Conservation (phyloP, 768 basidiomycete genomes). For the Agrocybe praecox region DNA sequence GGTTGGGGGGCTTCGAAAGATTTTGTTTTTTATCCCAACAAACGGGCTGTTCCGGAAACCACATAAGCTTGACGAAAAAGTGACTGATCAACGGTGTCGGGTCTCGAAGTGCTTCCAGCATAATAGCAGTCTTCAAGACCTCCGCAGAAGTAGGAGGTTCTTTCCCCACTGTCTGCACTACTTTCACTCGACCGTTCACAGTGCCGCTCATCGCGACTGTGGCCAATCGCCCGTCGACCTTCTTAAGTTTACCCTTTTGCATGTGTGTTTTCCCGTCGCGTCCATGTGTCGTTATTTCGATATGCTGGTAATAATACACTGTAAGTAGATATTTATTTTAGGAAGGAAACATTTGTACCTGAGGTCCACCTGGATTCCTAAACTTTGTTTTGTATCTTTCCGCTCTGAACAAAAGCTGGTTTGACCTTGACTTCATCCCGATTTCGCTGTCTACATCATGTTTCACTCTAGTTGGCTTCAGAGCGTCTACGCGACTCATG, state of each 20-base stretch:
- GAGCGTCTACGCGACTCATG: constrained; percentile 31
- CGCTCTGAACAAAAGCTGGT: constrained; percentile 31
- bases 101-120: constrained; percentile 29
- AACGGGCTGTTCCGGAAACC: constrained; percentile 21
- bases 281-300: background rate
- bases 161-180: constrained; percentile 43
- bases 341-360: constrained; percentile 20
- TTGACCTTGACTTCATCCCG: constrained; percentile 20
- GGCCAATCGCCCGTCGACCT: constrained; percentile 36
- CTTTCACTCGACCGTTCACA: background rate
- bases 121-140: constrained; percentile 20
- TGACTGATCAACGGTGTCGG: constrained; percentile 24
- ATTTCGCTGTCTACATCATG: constrained; percentile 45
- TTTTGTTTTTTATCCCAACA: constrained; percentile 13
- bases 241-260: background rate
- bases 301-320: background rate
- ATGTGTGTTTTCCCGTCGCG: background rate
- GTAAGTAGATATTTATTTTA: background rate
- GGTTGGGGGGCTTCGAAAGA: background rate
- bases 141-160: constrained; percentile 55
- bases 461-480: constrained; percentile 45
- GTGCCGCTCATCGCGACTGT: constrained; percentile 27
- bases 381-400: constrained; percentile 49
- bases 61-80: constrained; percentile 38
- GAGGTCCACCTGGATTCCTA: constrained; percentile 21